Evolutionary conservation across 2,329 filamentous ascomycete species (phyloP), one percentile per base, ranked within the genome.

Genomic region (Trichophaea hybrida): DNA sequence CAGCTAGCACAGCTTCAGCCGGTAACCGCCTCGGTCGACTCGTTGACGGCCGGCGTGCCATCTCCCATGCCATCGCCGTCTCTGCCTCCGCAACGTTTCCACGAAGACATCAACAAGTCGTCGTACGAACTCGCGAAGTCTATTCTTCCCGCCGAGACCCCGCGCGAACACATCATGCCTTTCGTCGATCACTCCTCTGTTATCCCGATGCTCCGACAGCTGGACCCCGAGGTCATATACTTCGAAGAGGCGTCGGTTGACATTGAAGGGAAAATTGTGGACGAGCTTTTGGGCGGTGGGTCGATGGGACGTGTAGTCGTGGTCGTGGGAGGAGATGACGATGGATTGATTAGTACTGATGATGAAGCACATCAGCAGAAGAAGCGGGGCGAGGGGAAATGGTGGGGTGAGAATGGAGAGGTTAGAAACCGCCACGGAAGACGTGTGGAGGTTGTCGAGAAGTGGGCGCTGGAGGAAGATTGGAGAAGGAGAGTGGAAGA

Each of bases 401-500:
- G 61, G 63, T 64, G 61, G 63, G 63, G 59, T n/a, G 59, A 61
- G 32, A 54, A 44, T 49, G 55, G 10, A 1, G 34, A 32, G 1
- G 57, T 61, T 13, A 62, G 57, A 12, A 56, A 52, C 15, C 59
- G n/a, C 50, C 61, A 62, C 52, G 63, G 63, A 15, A 56, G 51
- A 33, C 38, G 63, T 31, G 59, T 65, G 34, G 60, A 64, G 51
- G 57, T 65, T 17, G 61, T 64, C 5, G 63, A 65, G 44, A 59
- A 44, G 40, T 64, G 61, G 63, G 38, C 60, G 12, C 24, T 65
- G 24, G 35, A 17, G 13, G 63, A 65, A 4, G 63, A 65, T 55
- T 65, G 63, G 63, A 62, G 51, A 54, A 61, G 61, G 35, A 64
- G 63, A 57, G 57, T 65, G 17, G 63, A 52, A 6, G 24, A 52